These are phyloP conservation scores for Fusarium sp. DNA, from an alignment of 2,329 filamentous ascomycete genomes.

Conservation along the genomic window DNA sequence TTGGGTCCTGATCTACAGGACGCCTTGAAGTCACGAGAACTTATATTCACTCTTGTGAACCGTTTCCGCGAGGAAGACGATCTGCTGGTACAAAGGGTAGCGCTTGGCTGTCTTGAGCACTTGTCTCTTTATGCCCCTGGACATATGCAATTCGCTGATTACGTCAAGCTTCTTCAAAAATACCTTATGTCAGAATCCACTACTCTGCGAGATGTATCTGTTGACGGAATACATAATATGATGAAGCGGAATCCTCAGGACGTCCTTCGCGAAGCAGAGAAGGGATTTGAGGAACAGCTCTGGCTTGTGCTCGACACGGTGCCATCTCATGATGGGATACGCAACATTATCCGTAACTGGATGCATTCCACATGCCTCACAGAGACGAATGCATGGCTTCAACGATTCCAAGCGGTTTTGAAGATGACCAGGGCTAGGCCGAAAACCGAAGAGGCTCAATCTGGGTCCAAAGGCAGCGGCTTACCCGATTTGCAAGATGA, in stretches of 20 bases:
- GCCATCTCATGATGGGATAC: slow-evolving; percentile 82
- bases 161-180: slow-evolving; percentile 84
- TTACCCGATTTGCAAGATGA: slow-evolving; percentile 91
- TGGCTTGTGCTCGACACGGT: slow-evolving; percentile 88
- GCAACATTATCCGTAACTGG: slow-evolving; percentile 92
- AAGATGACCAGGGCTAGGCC: slow-evolving; percentile 84
- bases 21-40: slow-evolving; percentile 87
- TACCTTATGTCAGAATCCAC: slow-evolving; percentile 77
- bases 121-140: slow-evolving; percentile 91
- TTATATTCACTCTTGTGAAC: slow-evolving; percentile 87
- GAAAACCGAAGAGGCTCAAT: slow-evolving; percentile 63
- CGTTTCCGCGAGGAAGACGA: slow-evolving; percentile 85
- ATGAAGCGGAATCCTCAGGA: slow-evolving; percentile 93
- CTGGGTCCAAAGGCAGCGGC: slow-evolving; percentile 60
- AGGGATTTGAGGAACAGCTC: slow-evolving; percentile 87
- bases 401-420: slow-evolving; percentile 87
- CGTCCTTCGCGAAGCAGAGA: slow-evolving; percentile 79
- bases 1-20: slow-evolving; percentile 96
- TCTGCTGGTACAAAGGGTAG: slow-evolving; percentile 77
- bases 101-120: slow-evolving; percentile 87
- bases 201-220: slow-evolving; percentile 80
- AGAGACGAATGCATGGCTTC: slow-evolving; percentile 87
- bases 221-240: slow-evolving; percentile 90
- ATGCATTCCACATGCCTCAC: slow-evolving; percentile 86
- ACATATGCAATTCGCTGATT: slow-evolving; percentile 84